These are phyloP conservation scores for Sordariomycetes sp. DNA, from an alignment of 2,329 filamentous ascomycete species.

Conservation along the genomic window DNA sequence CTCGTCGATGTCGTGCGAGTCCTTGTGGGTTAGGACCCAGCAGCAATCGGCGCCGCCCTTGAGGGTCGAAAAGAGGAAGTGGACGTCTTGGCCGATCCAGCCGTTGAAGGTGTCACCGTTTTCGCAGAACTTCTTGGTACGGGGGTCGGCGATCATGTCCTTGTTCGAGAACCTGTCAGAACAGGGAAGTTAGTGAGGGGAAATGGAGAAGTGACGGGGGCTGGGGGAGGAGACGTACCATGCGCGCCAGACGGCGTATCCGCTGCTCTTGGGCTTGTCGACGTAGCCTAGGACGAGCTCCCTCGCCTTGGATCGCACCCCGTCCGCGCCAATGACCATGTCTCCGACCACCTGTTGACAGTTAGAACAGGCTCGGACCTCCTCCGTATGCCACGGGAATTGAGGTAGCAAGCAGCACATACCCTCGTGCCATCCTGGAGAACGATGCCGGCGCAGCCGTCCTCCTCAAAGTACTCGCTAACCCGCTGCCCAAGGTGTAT, in stretches of 20 bases:
- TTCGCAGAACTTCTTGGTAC: conserved; percentile 37
- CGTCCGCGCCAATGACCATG: conserved; percentile 39
- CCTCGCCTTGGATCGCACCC: conserved; percentile 37
- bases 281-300: conserved; percentile 36
- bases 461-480: conserved; percentile 39
- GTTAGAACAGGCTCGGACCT: not conserved
- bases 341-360: conserved; percentile 26
- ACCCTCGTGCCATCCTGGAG: conserved; percentile 32
- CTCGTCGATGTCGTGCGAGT: conserved; percentile 39
- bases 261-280: conserved; percentile 34
- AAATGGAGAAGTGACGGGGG: not conserved
- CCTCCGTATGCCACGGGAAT: not conserved
- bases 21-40: conserved; percentile 44
- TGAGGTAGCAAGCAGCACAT: not conserved
- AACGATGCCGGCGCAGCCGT: conserved; percentile 33
- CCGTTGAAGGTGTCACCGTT: conserved; percentile 43
- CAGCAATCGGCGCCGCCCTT: conserved; percentile 41
- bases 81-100: conserved; percentile 42
- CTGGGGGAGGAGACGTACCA: conserved; percentile 21
- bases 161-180: conserved; percentile 25
- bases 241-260: conserved; percentile 37
- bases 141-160: conserved; percentile 35
- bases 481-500: conserved; percentile 39
- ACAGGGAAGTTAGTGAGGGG: not conserved
- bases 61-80: conserved; percentile 43